Base-by-base conservation (phyloP, 805 yeast species). In the Sugiyamaella smithiae region DNA sequence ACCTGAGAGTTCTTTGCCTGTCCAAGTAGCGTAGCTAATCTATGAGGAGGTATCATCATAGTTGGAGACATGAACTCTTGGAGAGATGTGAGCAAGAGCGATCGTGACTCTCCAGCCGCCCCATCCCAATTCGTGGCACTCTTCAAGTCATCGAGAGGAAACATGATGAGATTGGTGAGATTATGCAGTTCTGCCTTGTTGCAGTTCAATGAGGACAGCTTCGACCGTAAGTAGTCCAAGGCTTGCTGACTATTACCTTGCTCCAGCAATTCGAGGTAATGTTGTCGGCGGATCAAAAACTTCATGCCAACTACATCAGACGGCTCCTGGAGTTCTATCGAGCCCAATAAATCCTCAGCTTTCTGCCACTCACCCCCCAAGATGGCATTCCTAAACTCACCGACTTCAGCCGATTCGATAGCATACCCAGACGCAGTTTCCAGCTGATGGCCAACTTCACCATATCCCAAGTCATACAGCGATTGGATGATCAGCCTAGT, bases 1-100 rank as follows among this genome's bases (percentile, higher is more conserved):
- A 66, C 60, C 57, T 82, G 84, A 51, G 70, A 72, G 28, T 65
- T 58, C 12, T 74, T 60, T 0, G 87, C 77, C 55, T 82, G 84
- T 11, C 69, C 64, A 9, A 82, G 56, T 22, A 83, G 60, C 4
- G 76, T 68, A 16, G 76, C 68, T 7, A 83, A 61, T 25, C 87
- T 65, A 24, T 70, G 72, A 43, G 75, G 71, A 0, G 87, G 82
- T 2, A 78, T 73, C 66, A 78, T 65, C 44, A 74, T 74, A 45
- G 74, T 70, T 0, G 85, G 76, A 11, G 81, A 74, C 16, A 82
- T 69, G 55, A 68, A 68, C 29, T 64, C 59, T 31, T 78, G 68
- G 1, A 82, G 69, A 33, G 71, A 69, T 6, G 67, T 62, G 5
- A 78, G 60, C 28, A 81, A 55, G 5, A 55, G 36, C 9, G 60